A percentile compares a stretch with the other conserved stretches of the same genome.
These are phyloP conservation scores for Sisymbrium irio DNA, from an alignment of 345 rosid species.

Conservation along the genomic window DNA sequence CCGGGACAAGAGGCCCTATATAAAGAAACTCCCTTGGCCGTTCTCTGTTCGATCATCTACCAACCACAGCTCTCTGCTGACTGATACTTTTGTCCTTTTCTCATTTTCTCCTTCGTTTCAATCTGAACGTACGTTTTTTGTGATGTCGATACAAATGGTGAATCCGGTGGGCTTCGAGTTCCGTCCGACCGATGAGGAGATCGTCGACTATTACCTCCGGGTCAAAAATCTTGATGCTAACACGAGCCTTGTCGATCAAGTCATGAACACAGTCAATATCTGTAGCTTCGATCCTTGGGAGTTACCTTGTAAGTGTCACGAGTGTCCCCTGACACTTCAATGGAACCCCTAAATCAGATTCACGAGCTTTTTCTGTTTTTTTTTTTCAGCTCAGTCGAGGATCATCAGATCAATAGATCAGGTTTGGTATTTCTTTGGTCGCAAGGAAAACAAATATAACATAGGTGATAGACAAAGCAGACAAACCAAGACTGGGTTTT, in stretches of 20 bases:
- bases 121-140: not conserved
- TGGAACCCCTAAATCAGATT: not conserved
- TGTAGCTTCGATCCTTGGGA: slow-evolving; percentile 50
- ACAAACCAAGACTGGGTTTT: slow-evolving; percentile 40
- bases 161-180: slow-evolving; percentile 38
- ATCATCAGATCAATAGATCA: slow-evolving; percentile 12
- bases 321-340: not conserved
- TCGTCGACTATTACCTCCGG: slow-evolving; percentile 37
- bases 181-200: slow-evolving; percentile 45
- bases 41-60: too few species aligned
- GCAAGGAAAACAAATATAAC: slow-evolving; percentile 23
- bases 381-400: not conserved
- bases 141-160: not conserved
- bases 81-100: too few species aligned
- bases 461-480: slow-evolving; percentile 29
- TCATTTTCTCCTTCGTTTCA: not conserved
- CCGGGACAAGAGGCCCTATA: too few species aligned
- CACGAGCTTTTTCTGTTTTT: not conserved
- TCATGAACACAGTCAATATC: slow-evolving; percentile 41
- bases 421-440: slow-evolving; percentile 44
- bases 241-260: not conserved
- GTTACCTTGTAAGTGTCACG: slow-evolving; percentile 32
- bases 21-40: too few species aligned
- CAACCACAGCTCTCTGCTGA: too few species aligned
- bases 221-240: slow-evolving; percentile 28